Base-by-base conservation (phyloP, 1,139 yeast genomes). In the Chernovozyma sophiae-reginae region DNA sequence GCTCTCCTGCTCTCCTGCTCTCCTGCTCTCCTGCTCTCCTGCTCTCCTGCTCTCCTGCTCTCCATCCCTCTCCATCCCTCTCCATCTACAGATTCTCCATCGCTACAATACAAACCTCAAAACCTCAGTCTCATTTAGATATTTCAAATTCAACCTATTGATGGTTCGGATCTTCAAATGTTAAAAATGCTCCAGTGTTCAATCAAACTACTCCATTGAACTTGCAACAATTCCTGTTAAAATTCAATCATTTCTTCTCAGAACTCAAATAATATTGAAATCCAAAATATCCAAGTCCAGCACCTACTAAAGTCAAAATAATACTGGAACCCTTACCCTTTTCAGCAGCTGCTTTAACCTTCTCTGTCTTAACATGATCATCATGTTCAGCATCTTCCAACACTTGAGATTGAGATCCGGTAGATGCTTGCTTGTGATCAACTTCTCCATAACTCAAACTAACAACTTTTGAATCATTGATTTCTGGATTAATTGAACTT, bases 341-440 rank as follows among this genome's bases (percentile, higher is more conserved):
- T 12, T 23, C 35, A 12, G 16, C 28, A 12, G 30, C 10, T 7
- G 29, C 6, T 24, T 13, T n/a, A 3, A 11, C 12, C 10, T 13
- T n/a, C 31, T 37, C 12, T 11, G 19, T n/a, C 31, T 37, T 30
- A 15, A 30, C 41, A 44, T 38, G 31, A 14, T 56, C 54, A 44
- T 58, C 73, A 43, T 65, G 71, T 35, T 68, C 74, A 38, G 63
- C 53, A 42, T 69, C 74, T 35, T 68, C 72, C 20, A 66, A 58
- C 30, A 68, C 67, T 31, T 49, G 53, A 8, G 52, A 34, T 26
- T 58, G 63, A 32, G 51, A 49, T 22, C 55, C 56, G 17, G 62
- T 61, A 0, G 47, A 45, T 25, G 64, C 54, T 6, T 52, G 56
- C 41, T 65, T 66, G 51, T 68, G 74, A 43, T 63, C 67, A 39